Percentiles rank a stretch among this genome's conserved stretches.
Conservation (phyloP, 768 basidiomycete species). For the Termitomyces sp. region DNA sequence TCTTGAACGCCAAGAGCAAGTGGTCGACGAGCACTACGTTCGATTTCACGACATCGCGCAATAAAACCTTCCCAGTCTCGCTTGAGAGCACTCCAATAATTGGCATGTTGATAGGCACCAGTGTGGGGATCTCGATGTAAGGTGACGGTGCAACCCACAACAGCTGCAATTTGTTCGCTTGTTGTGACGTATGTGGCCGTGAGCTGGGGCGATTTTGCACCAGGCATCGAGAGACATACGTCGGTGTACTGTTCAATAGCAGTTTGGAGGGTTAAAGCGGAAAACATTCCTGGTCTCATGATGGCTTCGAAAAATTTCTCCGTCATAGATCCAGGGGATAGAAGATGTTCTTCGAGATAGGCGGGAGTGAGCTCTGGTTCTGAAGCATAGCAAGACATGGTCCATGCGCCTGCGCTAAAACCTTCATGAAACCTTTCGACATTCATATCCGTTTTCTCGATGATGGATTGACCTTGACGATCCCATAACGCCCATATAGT, state of each 20-base stretch:
- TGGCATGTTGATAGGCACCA: slow-evolving; percentile 72
- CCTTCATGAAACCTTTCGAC: slow-evolving; percentile 31
- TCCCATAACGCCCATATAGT: slow-evolving; percentile 78
- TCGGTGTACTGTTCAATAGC: slow-evolving; percentile 84
- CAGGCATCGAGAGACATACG: slow-evolving; percentile 63
- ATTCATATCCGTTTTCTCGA: slow-evolving; percentile 54
- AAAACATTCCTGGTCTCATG: slow-evolving; percentile 87
- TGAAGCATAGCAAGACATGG: slow-evolving; percentile 54
- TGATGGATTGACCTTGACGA: slow-evolving; percentile 67
- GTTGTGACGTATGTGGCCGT: slow-evolving; percentile 61
- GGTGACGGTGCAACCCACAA: slow-evolving; percentile 84
- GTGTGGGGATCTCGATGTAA: slow-evolving; percentile 73
- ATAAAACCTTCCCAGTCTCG: slow-evolving; percentile 97
- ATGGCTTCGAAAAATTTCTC: slow-evolving; percentile 81
- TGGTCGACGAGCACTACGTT: slow-evolving; percentile 81
- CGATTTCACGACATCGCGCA: slow-evolving; percentile 86
- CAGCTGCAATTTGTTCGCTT: slow-evolving; percentile 71
- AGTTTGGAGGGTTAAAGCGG: slow-evolving; percentile 71
- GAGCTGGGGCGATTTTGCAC: slow-evolving; percentile 53
- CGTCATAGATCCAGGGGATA: slow-evolving; percentile 65
- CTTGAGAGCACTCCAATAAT: slow-evolving; percentile 82
- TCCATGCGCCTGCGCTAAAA: slow-evolving; percentile 42
- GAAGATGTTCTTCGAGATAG: slow-evolving; percentile 83
- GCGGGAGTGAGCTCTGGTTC: slow-evolving; percentile 78
- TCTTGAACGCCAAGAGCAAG: slow-evolving; percentile 55